Base-by-base conservation (phyloP, 2,329 filamentous ascomycete genomes). In the Botrytis deweyae region DNA sequence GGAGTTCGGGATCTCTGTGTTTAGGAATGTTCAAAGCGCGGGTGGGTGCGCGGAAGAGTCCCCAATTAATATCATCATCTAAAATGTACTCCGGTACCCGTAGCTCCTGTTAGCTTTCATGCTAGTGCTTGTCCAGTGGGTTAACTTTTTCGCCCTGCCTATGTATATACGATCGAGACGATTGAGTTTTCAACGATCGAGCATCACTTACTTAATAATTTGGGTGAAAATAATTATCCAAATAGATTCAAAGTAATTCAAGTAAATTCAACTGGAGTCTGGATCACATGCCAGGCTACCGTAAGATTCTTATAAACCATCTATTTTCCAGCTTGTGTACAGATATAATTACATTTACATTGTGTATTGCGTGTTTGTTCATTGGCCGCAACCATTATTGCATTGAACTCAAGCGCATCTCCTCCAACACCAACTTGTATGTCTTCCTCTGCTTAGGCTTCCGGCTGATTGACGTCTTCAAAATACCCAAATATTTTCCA, bases 361-460 rank as follows among this genome's bases (percentile, higher is more conserved):
- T 69, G 38, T 69, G 29, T 42, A n/a, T 58, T 29, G 5, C 49
- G 6, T 69, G 20, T 69, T 36, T 62, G n/a, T 69, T 36, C 25
- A 69, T 46, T 44, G 36, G 25, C 12, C 38, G 46, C n/a, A 46
- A 33, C n/a, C 22, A 67, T 73, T 73, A 79, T 67, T 77, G 78
- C 42, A 77, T 25, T 52, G 74, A 71, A 22, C 70, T 72, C 25
- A 72, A 46, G 29, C 83, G 83, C 88, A 91, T 92, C 73, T 88
- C 85, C 80, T 96, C 92, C 68, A 87, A 81, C 44, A 98, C 91
- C 33, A 93, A 78, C 84, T 98, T 98, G 81, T 98, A 98, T 84
- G 91, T 86, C 83, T 97, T 97, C 76, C 94, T 88, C 83, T 92
- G 90, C 85, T 98, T 98, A 62, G 85, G 83, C 80, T 86, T 86